phyloP scores from a whole-genome alignment of 73 alveolate species.

The Uronychia binucleata region DNA sequence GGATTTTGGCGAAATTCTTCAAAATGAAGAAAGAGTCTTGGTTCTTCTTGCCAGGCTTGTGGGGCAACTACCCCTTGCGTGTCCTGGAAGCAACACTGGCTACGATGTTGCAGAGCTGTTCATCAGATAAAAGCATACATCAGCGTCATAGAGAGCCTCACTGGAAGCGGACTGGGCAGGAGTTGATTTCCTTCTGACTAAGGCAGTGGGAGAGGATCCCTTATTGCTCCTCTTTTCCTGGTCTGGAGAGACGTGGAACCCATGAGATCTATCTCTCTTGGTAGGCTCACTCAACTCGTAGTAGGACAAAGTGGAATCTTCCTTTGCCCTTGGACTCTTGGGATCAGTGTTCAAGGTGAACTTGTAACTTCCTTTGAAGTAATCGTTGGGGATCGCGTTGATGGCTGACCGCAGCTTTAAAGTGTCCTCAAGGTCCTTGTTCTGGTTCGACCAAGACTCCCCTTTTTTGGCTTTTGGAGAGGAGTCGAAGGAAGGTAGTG shows the following conservation, averaged over 20 bases:
- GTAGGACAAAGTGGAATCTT: no score
- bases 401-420: background rate
- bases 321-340: no score
- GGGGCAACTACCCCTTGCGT: no score
- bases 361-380: background rate
- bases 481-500: background rate
- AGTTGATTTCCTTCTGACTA: background rate
- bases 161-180: background rate
- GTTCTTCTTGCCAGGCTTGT: constrained; percentile 54
- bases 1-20: constrained; percentile 42
- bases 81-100: no score
- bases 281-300: no score
- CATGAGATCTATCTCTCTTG: background rate
- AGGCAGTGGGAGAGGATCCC: background rate
- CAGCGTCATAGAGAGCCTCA: background rate
- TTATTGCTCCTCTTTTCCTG: background rate
- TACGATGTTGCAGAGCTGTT: no score
- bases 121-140: background rate
- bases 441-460: background rate
- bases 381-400: background rate
- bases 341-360: background rate
- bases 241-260: background rate
- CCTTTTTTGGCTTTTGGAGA: background rate
- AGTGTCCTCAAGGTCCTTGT: background rate
- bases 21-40: constrained; percentile 46